Percentiles rank a stretch among this genome's conserved stretches.
Conservation (phyloP, 2,329 filamentous ascomycete species). For the Cytospora piceae region DNA sequence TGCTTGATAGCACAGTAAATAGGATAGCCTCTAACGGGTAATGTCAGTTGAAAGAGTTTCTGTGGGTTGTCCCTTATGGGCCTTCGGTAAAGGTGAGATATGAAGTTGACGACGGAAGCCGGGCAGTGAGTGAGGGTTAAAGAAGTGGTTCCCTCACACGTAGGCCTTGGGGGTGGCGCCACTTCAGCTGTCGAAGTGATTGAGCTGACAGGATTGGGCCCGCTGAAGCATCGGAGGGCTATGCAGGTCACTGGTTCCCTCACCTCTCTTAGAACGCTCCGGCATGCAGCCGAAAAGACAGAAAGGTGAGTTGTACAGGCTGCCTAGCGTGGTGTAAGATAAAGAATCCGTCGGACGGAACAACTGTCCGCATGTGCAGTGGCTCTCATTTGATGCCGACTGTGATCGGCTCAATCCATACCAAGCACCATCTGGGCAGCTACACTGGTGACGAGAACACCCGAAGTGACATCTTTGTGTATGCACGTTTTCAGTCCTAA, state of each 20-base stretch:
- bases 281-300: not conserved
- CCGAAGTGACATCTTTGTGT: not conserved
- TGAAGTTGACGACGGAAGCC: not conserved
- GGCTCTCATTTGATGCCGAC: not conserved
- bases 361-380: not conserved
- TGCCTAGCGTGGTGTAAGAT: not conserved
- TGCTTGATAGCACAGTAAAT: not conserved
- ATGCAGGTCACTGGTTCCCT: not conserved
- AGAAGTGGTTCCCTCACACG: slow-evolving; percentile 1
- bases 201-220: not conserved
- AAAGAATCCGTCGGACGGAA: not conserved
- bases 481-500: not conserved
- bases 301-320: not conserved
- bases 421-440: not conserved
- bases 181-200: not conserved
- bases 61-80: not conserved
- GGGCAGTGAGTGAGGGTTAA: not conserved
- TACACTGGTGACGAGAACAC: not conserved
- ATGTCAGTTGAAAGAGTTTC: not conserved
- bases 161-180: not conserved
- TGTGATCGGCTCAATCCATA: not conserved
- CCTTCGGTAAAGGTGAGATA: not conserved
- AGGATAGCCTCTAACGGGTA: not conserved
- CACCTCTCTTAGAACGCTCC: not conserved
- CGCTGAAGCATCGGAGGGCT: slow-evolving; percentile 2